A percentile compares a stretch with the other conserved stretches of the same genome.
Evolutionary conservation across 179 eudicot genomes (phyloP).

Genomic region (Beta macrorhiza): DNA sequence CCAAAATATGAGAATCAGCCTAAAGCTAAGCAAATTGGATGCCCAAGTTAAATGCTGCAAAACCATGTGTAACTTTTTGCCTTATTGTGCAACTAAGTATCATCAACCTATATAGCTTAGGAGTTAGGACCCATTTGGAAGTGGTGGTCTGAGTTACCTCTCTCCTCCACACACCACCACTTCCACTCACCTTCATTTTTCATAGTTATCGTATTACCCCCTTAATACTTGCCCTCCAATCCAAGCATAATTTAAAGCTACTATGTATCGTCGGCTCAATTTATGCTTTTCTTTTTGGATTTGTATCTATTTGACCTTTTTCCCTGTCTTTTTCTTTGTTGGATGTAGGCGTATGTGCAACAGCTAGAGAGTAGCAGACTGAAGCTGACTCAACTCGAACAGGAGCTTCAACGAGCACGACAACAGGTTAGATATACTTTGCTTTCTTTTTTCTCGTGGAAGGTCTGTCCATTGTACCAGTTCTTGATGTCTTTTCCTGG

Average conservation of each 20-base stretch:
- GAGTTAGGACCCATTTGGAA: too few species aligned
- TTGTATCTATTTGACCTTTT: neutral
- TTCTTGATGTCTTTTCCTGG: slow-evolving; percentile 1
- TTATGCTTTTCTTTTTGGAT: neutral
- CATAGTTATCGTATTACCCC: neutral
- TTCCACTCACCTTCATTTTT: too few species aligned
- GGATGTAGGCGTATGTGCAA: slow-evolving; percentile 83
- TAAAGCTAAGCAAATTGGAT: too few species aligned
- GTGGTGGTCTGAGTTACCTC: too few species aligned
- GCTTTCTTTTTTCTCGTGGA: neutral
- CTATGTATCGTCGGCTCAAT: neutral
- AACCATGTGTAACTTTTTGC: too few species aligned
- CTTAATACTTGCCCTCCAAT: neutral
- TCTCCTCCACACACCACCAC: neutral
- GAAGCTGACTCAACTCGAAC: slow-evolving; percentile 94
- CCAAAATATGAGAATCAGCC: too few species aligned
- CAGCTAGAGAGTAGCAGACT: slow-evolving; percentile 96
- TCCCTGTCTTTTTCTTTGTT: neutral
- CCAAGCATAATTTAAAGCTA: neutral
- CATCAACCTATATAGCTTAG: too few species aligned
- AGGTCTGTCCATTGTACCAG: neutral
- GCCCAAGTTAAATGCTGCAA: too few species aligned
- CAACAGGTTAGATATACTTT: slow-evolving; percentile 67
- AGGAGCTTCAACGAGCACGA: slow-evolving; percentile 95
- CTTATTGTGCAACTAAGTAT: too few species aligned